These are phyloP conservation scores for Diaporthe destruens DNA, from an alignment of 2,329 filamentous ascomycete species.

Conservation along the genomic window DNA sequence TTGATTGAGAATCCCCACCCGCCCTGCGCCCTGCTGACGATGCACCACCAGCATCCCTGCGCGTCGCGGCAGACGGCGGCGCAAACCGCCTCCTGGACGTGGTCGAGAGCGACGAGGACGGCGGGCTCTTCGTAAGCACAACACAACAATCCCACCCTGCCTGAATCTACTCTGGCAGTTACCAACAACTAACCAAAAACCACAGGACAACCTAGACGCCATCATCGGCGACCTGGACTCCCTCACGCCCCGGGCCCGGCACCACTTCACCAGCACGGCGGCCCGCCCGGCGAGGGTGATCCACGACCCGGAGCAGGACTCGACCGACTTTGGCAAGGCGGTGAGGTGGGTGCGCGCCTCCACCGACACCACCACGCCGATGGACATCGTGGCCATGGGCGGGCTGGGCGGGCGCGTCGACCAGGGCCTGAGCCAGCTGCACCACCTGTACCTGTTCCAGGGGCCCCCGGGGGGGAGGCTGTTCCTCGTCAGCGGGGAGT, in stretches of 20 bases:
- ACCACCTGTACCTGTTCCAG: slow-evolving; percentile 81
- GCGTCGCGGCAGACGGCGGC: slow-evolving; percentile 90
- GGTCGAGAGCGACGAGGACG: slow-evolving; percentile 40
- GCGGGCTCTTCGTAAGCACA: slow-evolving; percentile 52
- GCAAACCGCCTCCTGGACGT: slow-evolving; percentile 78
- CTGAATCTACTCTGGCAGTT: no score
- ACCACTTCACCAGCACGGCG: slow-evolving; percentile 71
- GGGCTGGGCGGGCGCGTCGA: slow-evolving; percentile 92
- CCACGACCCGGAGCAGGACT: slow-evolving; percentile 83
- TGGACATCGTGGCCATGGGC: slow-evolving; percentile 82
- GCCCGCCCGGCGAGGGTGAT: slow-evolving; percentile 69
- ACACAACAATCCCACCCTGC: background rate
- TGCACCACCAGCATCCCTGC: slow-evolving; percentile 67
- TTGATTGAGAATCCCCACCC: slow-evolving; percentile 40
- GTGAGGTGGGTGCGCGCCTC: slow-evolving; percentile 67
- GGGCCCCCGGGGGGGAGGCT: slow-evolving; percentile 68
- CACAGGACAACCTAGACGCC: slow-evolving; percentile 70
- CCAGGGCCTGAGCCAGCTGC: slow-evolving; percentile 89
- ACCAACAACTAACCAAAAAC: no score
- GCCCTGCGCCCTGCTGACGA: slow-evolving; percentile 41
- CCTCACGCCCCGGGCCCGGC: slow-evolving; percentile 69
- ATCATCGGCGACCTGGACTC: slow-evolving; percentile 96
- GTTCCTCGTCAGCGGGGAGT: slow-evolving; percentile 85
- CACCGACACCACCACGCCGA: background rate
- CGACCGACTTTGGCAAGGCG: slow-evolving; percentile 92